Conservation (phyloP, 768 basidiomycete genomes). For the Astraeus odoratus region DNA sequence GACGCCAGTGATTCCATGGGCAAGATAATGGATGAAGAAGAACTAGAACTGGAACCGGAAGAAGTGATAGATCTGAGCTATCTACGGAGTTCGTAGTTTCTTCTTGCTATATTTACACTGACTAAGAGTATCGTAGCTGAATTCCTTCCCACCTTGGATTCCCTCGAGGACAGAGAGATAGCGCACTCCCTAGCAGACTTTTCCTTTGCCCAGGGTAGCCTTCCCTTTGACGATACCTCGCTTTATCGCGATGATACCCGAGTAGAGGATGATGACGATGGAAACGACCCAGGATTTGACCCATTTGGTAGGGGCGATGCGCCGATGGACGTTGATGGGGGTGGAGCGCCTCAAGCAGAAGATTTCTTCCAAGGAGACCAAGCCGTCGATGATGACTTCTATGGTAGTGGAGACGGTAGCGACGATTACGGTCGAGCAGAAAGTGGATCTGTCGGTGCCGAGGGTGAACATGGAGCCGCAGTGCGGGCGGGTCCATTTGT, state of each 20-base stretch:
- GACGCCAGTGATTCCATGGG: constrained; percentile 90
- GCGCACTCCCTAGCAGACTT: constrained; percentile 78
- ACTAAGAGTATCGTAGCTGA: constrained; percentile 36
- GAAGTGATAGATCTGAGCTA: constrained; percentile 60
- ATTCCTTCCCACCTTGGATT: constrained; percentile 65
- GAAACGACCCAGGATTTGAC: constrained; percentile 15
- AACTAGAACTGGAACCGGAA: constrained; percentile 56
- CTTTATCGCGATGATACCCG: constrained; percentile 52
- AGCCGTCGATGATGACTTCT: constrained; percentile 43
- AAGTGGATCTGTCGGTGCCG: constrained; percentile 38
- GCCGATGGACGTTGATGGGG: constrained; percentile 36
- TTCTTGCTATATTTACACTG: background rate
- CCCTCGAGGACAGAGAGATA: constrained; percentile 64
- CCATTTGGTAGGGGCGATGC: constrained; percentile 17
- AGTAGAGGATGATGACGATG: constrained; percentile 30
- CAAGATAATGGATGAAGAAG: constrained; percentile 68
- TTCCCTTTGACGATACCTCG: constrained; percentile 54
- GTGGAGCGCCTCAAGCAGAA: constrained; percentile 37
- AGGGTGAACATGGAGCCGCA: constrained; percentile 34
- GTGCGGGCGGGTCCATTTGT: constrained; percentile 44
- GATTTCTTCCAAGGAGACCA: constrained; percentile 68
- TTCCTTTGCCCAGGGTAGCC: constrained; percentile 65
- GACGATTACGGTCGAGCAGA: constrained; percentile 35
- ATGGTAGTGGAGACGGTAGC: constrained; percentile 33
- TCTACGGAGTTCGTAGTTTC: constrained; percentile 45